These are phyloP conservation scores for Saksenaea vasiformis DNA, from an alignment of 371 early-diverging fungal species.

Conservation along the genomic window DNA sequence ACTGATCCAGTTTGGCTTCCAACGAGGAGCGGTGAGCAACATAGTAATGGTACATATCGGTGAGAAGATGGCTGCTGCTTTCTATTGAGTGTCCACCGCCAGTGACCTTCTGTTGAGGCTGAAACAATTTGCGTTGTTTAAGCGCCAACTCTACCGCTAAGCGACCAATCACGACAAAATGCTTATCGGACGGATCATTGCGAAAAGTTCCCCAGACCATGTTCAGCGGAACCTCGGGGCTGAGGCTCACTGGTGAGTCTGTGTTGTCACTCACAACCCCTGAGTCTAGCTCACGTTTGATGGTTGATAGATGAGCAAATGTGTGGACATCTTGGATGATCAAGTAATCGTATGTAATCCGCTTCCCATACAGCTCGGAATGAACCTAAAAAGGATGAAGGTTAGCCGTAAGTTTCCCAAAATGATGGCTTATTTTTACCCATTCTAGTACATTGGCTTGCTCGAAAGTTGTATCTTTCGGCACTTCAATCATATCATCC, in stretches of 20 bases:
- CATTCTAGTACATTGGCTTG: constrained; percentile 31
- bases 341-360: constrained; percentile 34
- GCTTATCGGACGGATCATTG: constrained; percentile 14
- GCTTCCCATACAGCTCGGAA: constrained; percentile 17
- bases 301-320: constrained; percentile 28
- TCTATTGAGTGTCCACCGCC: constrained; percentile 15
- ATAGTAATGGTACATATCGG: constrained; percentile 35
- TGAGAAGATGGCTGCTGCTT: constrained; percentile 27
- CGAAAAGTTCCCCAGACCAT: constrained; percentile 36
- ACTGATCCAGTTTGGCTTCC: constrained; percentile 20
- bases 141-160: constrained; percentile 24
- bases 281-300: constrained; percentile 27
- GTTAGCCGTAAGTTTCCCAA: too few species aligned
- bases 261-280: constrained; percentile 31
- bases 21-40: constrained; percentile 3
- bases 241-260: constrained; percentile 28
- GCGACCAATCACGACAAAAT: constrained; percentile 30
- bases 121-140: constrained; percentile 17
- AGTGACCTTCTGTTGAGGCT: constrained; percentile 24
- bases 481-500: constrained; percentile 38
- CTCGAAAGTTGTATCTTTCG: constrained; percentile 22
- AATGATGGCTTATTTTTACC: constrained; percentile 25
- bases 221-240: constrained; percentile 25
- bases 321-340: constrained; percentile 43
- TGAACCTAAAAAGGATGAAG: constrained; percentile 18